Base-by-base conservation (phyloP, 805 yeast species). In the Priceomyces fermenticarens region DNA sequence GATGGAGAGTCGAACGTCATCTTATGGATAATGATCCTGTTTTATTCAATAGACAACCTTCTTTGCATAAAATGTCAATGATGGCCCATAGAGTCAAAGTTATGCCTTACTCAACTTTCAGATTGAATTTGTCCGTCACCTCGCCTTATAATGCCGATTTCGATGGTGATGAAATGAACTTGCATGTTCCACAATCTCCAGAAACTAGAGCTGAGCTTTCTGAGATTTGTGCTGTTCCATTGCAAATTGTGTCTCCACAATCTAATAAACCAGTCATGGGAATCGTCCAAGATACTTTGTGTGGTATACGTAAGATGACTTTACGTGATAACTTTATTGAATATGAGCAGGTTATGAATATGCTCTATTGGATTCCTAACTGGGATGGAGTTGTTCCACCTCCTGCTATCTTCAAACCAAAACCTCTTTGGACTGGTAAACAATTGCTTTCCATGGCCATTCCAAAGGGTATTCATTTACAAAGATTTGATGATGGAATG, bases 91-190 rank as follows among this genome's bases (percentile, higher is more conserved):
- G 96, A 68, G 99, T 93, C 29, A 89, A 87, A 61, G 99, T 93
- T 35, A 89, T 93, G 96, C 99, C 99, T 10, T 93, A 89, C 62
- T 90, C 98, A 5, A 93, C 99, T 0, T 93, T 93, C 75, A 80
- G 99, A 71, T 75, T 93, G 71, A 93, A 93, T 60, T 73, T 93
- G 62, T 93, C 98, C 17, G 99, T 93, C 35, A 93, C 99, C 0
- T 88, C 98, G 13, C 99, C 99, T n/a, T 93, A 93, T 67, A 93
- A 93, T 70, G 99, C 99, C 35, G 99, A 93, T 84, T 93, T 93
- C 74, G 99, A 93, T 73, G 99, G 99, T 77, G 99, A 93, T 68
- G 99, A 93, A 71, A 93, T 93, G 99, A 93, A 93, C 69, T 84
- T 93, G 71, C 99, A 93, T 60, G 99, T 91, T 52, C 99, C 99